phyloP scores from a whole-genome alignment of 495 filamentous ascomycete genomes.

The Evernia prunastri region DNA sequence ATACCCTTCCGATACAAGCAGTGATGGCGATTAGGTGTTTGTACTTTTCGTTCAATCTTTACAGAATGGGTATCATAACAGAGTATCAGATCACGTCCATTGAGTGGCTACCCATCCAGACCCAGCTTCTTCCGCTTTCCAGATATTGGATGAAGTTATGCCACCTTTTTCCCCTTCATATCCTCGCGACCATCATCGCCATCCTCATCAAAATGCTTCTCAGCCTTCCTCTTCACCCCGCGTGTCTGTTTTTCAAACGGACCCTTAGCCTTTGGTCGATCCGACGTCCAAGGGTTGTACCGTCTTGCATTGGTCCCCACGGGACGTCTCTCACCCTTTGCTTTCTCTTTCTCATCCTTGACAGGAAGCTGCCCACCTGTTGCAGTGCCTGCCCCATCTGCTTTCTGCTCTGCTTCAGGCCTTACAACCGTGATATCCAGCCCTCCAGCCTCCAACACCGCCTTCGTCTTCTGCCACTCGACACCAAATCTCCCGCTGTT shows the following conservation, averaged over 20 bases:
- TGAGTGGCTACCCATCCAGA: slow-evolving; percentile 14
- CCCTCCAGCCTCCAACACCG: slow-evolving; percentile 28
- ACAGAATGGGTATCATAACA: slow-evolving; percentile 7
- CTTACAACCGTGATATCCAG: slow-evolving; percentile 34
- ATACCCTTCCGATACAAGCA: neutral
- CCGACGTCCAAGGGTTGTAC: no score
- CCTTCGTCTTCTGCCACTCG: slow-evolving; percentile 34
- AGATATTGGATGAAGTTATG: neutral
- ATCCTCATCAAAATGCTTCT: neutral
- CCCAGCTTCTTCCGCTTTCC: slow-evolving; percentile 14
- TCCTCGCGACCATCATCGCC: neutral
- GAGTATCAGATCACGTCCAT: neutral
- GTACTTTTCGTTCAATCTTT: neutral
- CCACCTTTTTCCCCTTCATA: neutral
- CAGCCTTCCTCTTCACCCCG: slow-evolving; percentile 9
- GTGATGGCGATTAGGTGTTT: neutral
- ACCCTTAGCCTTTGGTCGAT: neutral
- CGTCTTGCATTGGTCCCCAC: neutral
- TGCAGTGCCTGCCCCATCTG: slow-evolving; percentile 21
- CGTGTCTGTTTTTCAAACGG: neutral
- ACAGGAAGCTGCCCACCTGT: neutral
- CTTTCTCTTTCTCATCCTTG: neutral
- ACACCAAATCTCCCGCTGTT: slow-evolving; percentile 42
- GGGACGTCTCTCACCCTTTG: neutral
- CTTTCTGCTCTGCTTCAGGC: neutral